Evolutionary conservation across 164 flowering plant genomes (phyloP), one percentile per base, ranked within the genome.

Genomic region (Umbilicus rupestris): DNA sequence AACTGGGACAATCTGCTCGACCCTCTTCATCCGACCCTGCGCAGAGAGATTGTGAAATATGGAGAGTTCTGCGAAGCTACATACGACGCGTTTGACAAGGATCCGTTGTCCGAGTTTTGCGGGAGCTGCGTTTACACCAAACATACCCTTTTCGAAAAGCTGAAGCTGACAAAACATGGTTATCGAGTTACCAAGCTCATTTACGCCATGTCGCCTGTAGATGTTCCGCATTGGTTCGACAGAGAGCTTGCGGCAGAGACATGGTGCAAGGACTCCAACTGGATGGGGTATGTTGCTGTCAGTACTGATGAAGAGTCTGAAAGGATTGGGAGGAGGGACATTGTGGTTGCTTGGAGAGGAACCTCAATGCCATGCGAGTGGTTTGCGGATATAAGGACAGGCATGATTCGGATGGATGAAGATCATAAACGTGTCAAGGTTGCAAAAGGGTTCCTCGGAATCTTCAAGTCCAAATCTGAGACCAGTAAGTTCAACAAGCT

Each of bases 251-350:
- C 79, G 22, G 76, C 39, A 0, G 80, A 81, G 12, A 68, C 76
- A 0, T 85, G 89, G 88, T 82, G 87, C 72, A 78, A 72, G 31
- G 83, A 81, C 37, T 84, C 87, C n/a, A 84, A 83, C 39, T 89
- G 96, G 96, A 84, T 89, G 76, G 96, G 96, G 3, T 87, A 67
- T 47, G 84, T 89, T 0, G 89, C 90, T 0, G 85, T 87, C 5
- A 82, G 86, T 60, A 76, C 72, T 22, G 84, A 84, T 37, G 72
- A 70, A 7, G 92, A 80, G 66, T 39, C 85, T 0, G 20, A 39
- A 0, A 33, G 88, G 41, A 74, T 86, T n/a, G 92, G 96, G 0
- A 66, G 96, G 24, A 66, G 96, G 35, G 96, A 88, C 68, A 78
- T 88, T 11, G 76, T 81, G 6, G 86, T 85, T 19, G 85, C 87